Conservation (phyloP, 2,329 filamentous ascomycete genomes). For the Sarocladium brachiariae region DNA sequence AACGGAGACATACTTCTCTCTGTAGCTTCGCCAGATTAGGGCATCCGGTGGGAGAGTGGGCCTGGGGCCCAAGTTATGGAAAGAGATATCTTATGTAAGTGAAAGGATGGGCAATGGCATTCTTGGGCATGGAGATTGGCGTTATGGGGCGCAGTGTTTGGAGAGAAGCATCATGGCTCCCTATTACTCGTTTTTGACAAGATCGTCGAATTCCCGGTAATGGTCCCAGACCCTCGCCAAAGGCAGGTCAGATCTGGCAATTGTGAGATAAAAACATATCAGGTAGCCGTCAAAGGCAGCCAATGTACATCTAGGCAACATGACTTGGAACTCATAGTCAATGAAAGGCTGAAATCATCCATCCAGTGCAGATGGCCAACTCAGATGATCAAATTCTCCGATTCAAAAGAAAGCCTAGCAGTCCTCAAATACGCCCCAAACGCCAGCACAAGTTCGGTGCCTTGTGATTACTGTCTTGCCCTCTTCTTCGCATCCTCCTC, state of each 20-base stretch:
- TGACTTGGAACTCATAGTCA: too few relatives aligned
- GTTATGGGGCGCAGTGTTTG: background rate
- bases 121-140: background rate
- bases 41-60: background rate
- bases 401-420: background rate
- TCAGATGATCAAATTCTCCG: background rate
- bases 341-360: too few relatives aligned
- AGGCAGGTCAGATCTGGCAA: too few relatives aligned
- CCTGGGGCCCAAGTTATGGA: too few relatives aligned
- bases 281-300: too few relatives aligned
- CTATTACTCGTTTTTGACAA: background rate
- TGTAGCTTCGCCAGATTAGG: constrained; percentile 24
- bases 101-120: background rate
- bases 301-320: too few relatives aligned
- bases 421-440: background rate
- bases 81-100: background rate
- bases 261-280: too few relatives aligned
- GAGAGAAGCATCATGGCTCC: background rate
- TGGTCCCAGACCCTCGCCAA: too few relatives aligned
- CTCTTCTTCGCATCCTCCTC: constrained; percentile 33
- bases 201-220: too few relatives aligned
- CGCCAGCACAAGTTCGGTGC: background rate
- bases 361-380: background rate
- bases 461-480: constrained; percentile 23
- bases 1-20: constrained; percentile 25